Evolutionary conservation across 192 early-diverging fungal species (phyloP), one percentile per base, ranked within the genome.

Genomic region (Umbelopsis vinacea): DNA sequence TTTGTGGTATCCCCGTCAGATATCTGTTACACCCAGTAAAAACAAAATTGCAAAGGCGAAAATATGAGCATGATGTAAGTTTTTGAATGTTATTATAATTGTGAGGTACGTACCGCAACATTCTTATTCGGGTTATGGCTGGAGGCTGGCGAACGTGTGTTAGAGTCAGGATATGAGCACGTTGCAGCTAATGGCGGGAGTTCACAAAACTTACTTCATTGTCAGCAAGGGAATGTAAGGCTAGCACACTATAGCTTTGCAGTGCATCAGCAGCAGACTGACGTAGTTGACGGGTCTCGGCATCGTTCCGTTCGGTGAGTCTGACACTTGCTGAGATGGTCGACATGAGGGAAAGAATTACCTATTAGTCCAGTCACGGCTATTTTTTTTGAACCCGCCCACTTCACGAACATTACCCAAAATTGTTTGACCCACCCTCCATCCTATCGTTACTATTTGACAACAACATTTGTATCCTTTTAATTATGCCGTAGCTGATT

Each of bases 81-180:
- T 37, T 37, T 26, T 63, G 15, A 12, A 37, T n/a, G 15, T 63
- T 63, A 12, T 17, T n/a, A n/a, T n/a, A n/a, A n/a, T n/a, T 19
- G 2, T 14, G 15, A 37, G 17, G 11, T 37, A 37, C 57, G 35
- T 17, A 63, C 57, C 57, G 11, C 33, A 63, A n/a, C 57, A 63
- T 63, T 37, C 57, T 63, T 29, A 63, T 63, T 35, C 57, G 57
- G 57, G 57, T 63, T 11, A 63, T 63, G 35, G 57, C 57, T 63
- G 57, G 29, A 19, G 57, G 33, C 57, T 63, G 33, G 57, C 3
- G 29, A 29, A 29, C 14, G 17, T 6, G 19, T 50, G n/a, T n/a
- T 1, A 19, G 7, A 50, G 15, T n/a, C 29, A 29, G 29, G 29
- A 29, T 50, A 50, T n/a, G 29, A 63, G 12, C 26, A 37, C 19